Evolutionary conservation across 257 asterid species (phyloP).

Genomic region (Petrea volubilis): DNA sequence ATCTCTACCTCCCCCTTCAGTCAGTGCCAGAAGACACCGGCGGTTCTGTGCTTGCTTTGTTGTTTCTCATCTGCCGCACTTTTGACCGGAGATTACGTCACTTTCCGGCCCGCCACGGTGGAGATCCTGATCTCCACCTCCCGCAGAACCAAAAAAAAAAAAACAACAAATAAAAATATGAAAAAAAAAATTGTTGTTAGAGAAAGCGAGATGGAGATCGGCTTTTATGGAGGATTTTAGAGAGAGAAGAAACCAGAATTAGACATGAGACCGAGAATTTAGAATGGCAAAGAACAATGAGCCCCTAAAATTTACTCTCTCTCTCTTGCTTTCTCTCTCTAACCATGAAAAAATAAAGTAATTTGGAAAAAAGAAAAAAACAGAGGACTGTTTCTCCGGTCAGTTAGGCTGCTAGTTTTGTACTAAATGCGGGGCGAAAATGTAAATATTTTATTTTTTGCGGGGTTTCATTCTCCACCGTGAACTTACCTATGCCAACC

Average conservation of each 20-base stretch:
- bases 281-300: not conserved
- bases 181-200: slow-evolving; percentile 18
- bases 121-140: slow-evolving; percentile 62
- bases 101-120: slow-evolving; percentile 51
- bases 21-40: slow-evolving; percentile 30
- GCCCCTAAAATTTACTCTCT: not conserved
- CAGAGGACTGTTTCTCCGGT: not conserved
- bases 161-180: slow-evolving; percentile 17
- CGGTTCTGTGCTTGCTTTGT: slow-evolving; percentile 13
- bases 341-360: not conserved
- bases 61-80: slow-evolving; percentile 34
- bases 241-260: slow-evolving; percentile 27
- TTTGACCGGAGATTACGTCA: slow-evolving; percentile 30
- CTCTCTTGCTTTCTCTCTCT: not conserved
- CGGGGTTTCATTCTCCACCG: not conserved
- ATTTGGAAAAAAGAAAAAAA: not conserved
- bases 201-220: slow-evolving; percentile 32
- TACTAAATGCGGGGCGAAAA: not conserved
- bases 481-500: slow-evolving; percentile 6
- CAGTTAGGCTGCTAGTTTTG: not conserved
- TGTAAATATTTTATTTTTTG: not conserved
- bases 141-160: slow-evolving; percentile 9
- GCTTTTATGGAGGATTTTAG: slow-evolving; percentile 31
- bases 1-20: slow-evolving; percentile 20
- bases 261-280: slow-evolving; percentile 18